Conservation (phyloP, 1,139 yeast species). For the Sugiyamaella castrensis region DNA sequence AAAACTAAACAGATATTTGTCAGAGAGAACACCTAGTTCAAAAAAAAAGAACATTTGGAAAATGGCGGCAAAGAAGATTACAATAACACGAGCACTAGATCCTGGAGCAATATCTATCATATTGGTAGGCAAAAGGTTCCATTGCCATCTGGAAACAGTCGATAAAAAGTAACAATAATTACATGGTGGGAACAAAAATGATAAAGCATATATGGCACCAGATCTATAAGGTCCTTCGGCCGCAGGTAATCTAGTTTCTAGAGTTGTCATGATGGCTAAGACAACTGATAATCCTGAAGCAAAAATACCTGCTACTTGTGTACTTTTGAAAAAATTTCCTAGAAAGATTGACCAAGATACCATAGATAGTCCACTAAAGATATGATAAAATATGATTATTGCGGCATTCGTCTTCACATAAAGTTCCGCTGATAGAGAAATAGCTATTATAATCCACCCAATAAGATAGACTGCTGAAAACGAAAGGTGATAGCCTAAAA, state of each 20-base stretch:
- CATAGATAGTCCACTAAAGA: slow-evolving; percentile 36
- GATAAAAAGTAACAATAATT: slow-evolving; percentile 36
- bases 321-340: slow-evolving; percentile 34
- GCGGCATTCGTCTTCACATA: slow-evolving; percentile 32
- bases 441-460: slow-evolving; percentile 37
- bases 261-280: slow-evolving; percentile 36
- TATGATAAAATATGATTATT: slow-evolving; percentile 35
- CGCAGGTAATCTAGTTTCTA: slow-evolving; percentile 31
- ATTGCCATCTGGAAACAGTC: slow-evolving; percentile 33
- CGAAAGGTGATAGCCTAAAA: slow-evolving; percentile 31
- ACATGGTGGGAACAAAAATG: slow-evolving; percentile 39
- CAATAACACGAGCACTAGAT: slow-evolving; percentile 30
- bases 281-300: slow-evolving; percentile 36
- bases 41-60: slow-evolving; percentile 32
- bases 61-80: slow-evolving; percentile 34
- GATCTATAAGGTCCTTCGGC: slow-evolving; percentile 28
- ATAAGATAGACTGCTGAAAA: slow-evolving; percentile 33
- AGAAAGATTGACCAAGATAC: slow-evolving; percentile 36
- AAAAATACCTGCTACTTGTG: slow-evolving; percentile 39
- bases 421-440: slow-evolving; percentile 27
- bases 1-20: slow-evolving; percentile 30
- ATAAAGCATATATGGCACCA: slow-evolving; percentile 33
- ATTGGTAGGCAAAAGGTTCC: slow-evolving; percentile 23
- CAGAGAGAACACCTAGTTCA: slow-evolving; percentile 28
- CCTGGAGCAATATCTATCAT: slow-evolving; percentile 32